Conservation (phyloP, 192 early-diverging fungal genomes). For the Coemansia sp. region DNA sequence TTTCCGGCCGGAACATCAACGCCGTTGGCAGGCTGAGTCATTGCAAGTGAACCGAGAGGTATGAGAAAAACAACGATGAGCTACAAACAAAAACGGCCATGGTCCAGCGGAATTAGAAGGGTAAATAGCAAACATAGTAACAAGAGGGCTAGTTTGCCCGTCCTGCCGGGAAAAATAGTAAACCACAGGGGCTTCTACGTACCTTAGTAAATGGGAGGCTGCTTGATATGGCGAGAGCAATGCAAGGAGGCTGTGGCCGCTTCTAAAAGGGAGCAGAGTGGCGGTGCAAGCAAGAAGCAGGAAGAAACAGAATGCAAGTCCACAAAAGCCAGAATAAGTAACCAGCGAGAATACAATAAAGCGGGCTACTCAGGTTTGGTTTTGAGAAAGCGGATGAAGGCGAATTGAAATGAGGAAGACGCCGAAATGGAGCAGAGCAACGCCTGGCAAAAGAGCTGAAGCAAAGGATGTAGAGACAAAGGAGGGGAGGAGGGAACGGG, state of each 20-base stretch:
- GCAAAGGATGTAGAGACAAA: conserved; percentile 1
- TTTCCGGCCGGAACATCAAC: conserved; percentile 15
- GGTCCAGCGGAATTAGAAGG: not conserved
- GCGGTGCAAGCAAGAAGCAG: not conserved
- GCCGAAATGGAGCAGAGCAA: not conserved
- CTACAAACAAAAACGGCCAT: conserved; percentile 3
- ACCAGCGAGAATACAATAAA: not conserved
- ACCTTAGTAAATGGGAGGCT: not conserved
- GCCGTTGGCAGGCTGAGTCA: conserved; percentile 32
- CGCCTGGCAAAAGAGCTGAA: not conserved
- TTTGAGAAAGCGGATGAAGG: not conserved
- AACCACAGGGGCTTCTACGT: not conserved
- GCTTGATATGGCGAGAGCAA: not conserved
- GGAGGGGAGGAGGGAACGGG: conserved; percentile 6
- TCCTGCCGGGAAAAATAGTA: not conserved
- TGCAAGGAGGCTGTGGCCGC: conserved; percentile 2
- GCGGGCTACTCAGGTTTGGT: not conserved
- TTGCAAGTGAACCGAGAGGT: conserved; percentile 4
- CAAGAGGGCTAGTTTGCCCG: not conserved
- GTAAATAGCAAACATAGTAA: conserved; percentile 1
- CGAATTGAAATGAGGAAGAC: conserved; percentile 2
- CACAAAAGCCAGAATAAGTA: not conserved
- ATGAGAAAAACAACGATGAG: conserved; percentile 1
- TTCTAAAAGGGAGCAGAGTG: conserved; percentile 4
- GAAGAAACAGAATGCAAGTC: not conserved